phyloP scores from a whole-genome alignment of 257 asterid species.

The Ophiorrhiza pumila region DNA sequence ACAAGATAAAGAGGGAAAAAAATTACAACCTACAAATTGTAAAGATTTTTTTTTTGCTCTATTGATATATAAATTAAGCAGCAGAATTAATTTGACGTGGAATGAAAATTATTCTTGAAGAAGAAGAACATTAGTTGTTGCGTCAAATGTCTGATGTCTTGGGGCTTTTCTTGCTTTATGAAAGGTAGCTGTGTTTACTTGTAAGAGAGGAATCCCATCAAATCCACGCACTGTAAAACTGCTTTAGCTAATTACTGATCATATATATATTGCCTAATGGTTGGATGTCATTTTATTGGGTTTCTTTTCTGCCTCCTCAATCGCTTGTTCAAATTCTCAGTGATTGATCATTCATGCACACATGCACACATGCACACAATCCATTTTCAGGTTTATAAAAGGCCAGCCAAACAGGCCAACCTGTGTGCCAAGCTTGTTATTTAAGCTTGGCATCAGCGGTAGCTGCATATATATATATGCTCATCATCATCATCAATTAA shows the following conservation, averaged over 20 bases:
- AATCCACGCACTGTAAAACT: neutral
- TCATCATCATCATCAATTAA: constrained; percentile 8
- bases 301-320: neutral
- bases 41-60: neutral
- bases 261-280: too few relatives aligned
- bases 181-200: constrained; percentile 8
- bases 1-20: neutral
- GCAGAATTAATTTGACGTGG: neutral
- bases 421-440: constrained; percentile 11
- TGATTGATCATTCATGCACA: too few relatives aligned
- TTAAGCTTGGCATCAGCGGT: constrained; percentile 17
- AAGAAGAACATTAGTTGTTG: neutral
- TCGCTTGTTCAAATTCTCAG: neutral
- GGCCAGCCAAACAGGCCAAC: neutral
- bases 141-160: neutral
- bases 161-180: constrained; percentile 8
- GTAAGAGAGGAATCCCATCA: neutral
- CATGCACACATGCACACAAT: too few relatives aligned
- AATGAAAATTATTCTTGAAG: neutral
- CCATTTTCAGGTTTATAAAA: neutral
- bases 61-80: neutral
- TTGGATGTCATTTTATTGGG: neutral
- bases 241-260: constrained; percentile 1
- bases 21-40: neutral
- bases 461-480: constrained; percentile 3